Evolutionary conservation across 192 early-diverging fungal genomes (phyloP), one percentile per base, ranked within the genome.

Genomic region (Gryganskiella cystojenkinii): DNA sequence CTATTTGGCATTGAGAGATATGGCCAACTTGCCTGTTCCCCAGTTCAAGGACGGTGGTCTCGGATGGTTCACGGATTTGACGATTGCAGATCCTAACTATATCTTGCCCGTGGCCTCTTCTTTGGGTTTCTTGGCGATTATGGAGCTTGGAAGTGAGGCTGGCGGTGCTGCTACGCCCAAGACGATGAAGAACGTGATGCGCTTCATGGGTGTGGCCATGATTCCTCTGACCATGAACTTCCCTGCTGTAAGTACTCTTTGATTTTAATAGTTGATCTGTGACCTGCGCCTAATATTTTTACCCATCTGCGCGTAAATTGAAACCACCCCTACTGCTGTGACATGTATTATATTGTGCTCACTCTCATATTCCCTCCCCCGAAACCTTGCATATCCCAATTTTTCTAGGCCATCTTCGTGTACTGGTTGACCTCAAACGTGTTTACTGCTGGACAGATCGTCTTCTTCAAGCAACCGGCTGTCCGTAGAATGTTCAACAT

Each of bases 11-110:
- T 59, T 98, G 50, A 82, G 88, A 64, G 88, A 82, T 22, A 93
- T 99, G 93, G 90, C 93, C 8, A 83, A 85, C 13, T 61, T 94
- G 20, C 91, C 93, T 14, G 90, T 97, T 4, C 93, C 96, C 17
- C 92, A 94, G 44, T 89, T 97, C 76, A 33, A 78, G 56, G 89
- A 86, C 3, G 94, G 92, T 20, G 95, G 96, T 31, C 49, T 91
- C 2, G 63, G 73, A 45, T 99, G 96, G 95, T 92, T 99, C 72
- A 88, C 87, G 3, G 91, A 99, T 83, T 67, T 99, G 85, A 85
- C 93, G 0, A 64, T 83, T 15, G 71, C 87, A 46, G 97, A 99
- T 74, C 95, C 95, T 33, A 88, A 86, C 20, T 93, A 89, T 62
- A 84, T 95, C 45, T 83, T 99, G 59, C 97, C 97, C 2, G 80